Conservation (phyloP, 2,329 filamentous ascomycete species). For the Penicillium freii region DNA sequence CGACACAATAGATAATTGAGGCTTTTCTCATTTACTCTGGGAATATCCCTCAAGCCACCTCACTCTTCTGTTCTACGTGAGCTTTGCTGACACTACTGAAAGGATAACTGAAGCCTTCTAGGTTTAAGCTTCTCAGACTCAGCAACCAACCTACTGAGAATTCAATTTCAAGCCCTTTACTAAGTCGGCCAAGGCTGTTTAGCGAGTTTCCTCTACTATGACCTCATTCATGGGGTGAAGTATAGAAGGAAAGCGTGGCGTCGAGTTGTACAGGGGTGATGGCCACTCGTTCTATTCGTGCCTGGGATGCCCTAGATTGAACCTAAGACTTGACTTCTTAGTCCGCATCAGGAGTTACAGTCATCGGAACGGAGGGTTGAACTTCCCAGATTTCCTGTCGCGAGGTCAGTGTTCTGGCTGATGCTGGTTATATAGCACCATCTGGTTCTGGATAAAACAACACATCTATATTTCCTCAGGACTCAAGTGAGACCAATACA, state of each 20-base stretch:
- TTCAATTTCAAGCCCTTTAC: background rate
- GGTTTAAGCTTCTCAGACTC: background rate
- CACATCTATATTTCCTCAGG: background rate
- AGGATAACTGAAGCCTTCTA: background rate
- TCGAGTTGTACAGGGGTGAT: conserved; percentile 21
- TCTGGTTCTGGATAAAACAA: conserved; percentile 4
- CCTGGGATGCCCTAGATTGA: conserved; percentile 11
- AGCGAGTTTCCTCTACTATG: background rate
- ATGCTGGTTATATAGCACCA: conserved; percentile 21
- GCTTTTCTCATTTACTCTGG: background rate
- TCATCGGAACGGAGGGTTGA: conserved; percentile 16
- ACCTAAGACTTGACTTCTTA: conserved; percentile 16
- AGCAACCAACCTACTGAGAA: background rate
- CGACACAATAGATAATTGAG: background rate
- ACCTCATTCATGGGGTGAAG: background rate
- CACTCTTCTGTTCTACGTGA: background rate
- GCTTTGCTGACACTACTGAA: conserved; percentile 15
- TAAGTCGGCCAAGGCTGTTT: background rate
- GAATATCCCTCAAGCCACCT: conserved; percentile 11
- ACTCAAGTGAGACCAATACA: background rate
- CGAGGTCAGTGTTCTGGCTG: background rate
- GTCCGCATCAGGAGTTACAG: conserved; percentile 19
- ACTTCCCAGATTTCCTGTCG: background rate
- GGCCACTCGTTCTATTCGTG: background rate
- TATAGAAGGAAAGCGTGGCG: background rate